A percentile compares a stretch with the other conserved stretches of the same genome.
Evolutionary conservation across 1,284 basidiomycete species (phyloP).

Genomic region (Blastosporella zonata): DNA sequence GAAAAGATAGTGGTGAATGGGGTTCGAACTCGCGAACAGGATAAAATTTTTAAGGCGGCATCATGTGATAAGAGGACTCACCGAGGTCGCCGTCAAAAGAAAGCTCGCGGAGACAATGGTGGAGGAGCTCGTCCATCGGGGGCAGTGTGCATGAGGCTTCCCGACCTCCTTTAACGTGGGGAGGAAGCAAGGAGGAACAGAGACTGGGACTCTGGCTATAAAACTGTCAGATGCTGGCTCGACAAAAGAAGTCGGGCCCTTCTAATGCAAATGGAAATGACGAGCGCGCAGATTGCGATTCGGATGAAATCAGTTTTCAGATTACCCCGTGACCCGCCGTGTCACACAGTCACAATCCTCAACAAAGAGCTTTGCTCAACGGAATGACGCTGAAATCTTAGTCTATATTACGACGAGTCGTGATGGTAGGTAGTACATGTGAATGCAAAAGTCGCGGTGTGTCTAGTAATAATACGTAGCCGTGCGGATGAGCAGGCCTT

Average conservation of each 20-base stretch:
- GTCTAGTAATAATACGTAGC: constrained; percentile 6
- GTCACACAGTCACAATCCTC: constrained; percentile 13
- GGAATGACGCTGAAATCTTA: constrained; percentile 10
- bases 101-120: constrained; percentile 30
- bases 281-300: constrained; percentile 6
- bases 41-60: constrained; percentile 15
- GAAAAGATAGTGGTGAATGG: constrained; percentile 26
- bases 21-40: constrained; percentile 43
- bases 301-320: constrained; percentile 11
- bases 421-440: constrained; percentile 17
- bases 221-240: constrained; percentile 7
- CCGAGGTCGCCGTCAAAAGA: constrained; percentile 37
- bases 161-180: not conserved
- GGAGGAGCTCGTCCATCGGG: constrained; percentile 30
- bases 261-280: constrained; percentile 12
- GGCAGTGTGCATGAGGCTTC: constrained; percentile 4
- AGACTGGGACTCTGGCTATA: not conserved
- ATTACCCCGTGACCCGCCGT: constrained; percentile 14
- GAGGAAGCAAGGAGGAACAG: not conserved
- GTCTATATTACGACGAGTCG: constrained; percentile 16
- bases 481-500: constrained; percentile 12
- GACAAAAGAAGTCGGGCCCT: constrained; percentile 17
- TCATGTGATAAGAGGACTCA: constrained; percentile 37
- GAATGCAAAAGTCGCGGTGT: constrained; percentile 3
- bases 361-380: constrained; percentile 15